Evolutionary conservation across 768 basidiomycete genomes (phyloP), one percentile per base, ranked within the genome.

Genomic region (Auricularia sp.): DNA sequence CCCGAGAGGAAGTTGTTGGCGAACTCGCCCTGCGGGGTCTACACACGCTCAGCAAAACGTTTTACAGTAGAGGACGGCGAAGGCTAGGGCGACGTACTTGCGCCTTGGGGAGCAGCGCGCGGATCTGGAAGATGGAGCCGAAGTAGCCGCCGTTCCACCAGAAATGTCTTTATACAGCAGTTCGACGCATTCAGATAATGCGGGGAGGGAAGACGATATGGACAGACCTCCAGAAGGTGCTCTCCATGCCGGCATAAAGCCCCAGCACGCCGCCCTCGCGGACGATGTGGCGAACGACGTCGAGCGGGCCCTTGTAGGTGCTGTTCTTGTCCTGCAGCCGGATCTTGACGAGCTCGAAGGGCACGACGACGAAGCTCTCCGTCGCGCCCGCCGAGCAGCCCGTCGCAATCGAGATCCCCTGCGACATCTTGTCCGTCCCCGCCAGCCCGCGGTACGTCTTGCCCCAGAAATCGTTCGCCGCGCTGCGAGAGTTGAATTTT

Each of bases 121-220:
- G 85, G 61, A 97, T 87, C 76, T 92, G 89, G 80, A 88, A 89
- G 72, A 99, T 98, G 64, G 86, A 75, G 21, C 80, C 91, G 67
- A 99, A 99, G 80, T 94, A 98, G 10, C 96, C 96, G 39, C 93
- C 96, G 71, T 98, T 92, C 92, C 90, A 95, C 82, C 85, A 88
- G 36, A 92, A 70, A 70, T 94, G 92, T 71, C 89, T 91, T 59
- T 54, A 47, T 56, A 45, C 35, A 29, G 29, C 62, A 37, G 44
- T 63, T 62, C 65, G 35, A 47, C 45, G 36, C 5, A 3, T 16
- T 35, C 44, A 6, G 18, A 44, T 42, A 59, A 37, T 45, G 10
- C 18, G 44, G 18, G 44, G 34, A 54, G 51, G 58, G n/a, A 54
- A 63, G n/a, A 37, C 58, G 24, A 14, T 42, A 7, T 36, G 47